A percentile compares a stretch with the other conserved stretches of the same genome.
Conservation (phyloP, 2,329 filamentous ascomycete species). For the Bipolaris cookei region DNA sequence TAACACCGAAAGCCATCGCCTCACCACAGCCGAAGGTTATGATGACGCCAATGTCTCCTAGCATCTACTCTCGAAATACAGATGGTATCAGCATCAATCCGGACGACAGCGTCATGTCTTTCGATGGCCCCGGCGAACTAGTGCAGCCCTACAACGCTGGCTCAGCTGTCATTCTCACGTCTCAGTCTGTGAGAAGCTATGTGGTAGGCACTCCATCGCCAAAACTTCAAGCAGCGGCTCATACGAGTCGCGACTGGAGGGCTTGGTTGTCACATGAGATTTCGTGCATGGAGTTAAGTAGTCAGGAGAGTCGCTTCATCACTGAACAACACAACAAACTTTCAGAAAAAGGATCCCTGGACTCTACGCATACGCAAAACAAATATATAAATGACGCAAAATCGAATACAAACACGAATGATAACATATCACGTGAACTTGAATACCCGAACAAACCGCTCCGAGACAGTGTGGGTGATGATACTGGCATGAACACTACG, state of each 20-base stretch:
- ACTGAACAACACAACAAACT: constrained; percentile 28
- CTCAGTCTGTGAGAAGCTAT: constrained; percentile 54
- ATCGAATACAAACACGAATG: not conserved
- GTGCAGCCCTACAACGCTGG: constrained; percentile 26
- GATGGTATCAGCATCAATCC: constrained; percentile 47
- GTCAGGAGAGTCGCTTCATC: constrained; percentile 40
- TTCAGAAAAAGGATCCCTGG: constrained; percentile 20
- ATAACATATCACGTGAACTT: not conserved
- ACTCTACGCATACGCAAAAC: constrained; percentile 35
- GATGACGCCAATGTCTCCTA: constrained; percentile 52
- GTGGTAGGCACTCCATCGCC: constrained; percentile 44
- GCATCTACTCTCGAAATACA: constrained; percentile 55
- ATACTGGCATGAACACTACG: no score
- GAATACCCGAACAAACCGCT: not conserved
- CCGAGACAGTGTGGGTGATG: not conserved
- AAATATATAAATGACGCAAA: constrained; percentile 22
- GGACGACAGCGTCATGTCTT: constrained; percentile 45
- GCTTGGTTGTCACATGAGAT: constrained; percentile 56
- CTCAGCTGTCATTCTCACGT: constrained; percentile 54
- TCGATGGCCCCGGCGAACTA: constrained; percentile 19
- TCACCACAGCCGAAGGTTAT: constrained; percentile 19
- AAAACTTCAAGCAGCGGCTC: constrained; percentile 28
- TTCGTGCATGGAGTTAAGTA: constrained; percentile 42
- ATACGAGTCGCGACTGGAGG: constrained; percentile 55
- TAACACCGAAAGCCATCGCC: constrained; percentile 4